Conservation (phyloP, 495 filamentous ascomycete species). For the Annulohypoxylon maeteangense region DNA sequence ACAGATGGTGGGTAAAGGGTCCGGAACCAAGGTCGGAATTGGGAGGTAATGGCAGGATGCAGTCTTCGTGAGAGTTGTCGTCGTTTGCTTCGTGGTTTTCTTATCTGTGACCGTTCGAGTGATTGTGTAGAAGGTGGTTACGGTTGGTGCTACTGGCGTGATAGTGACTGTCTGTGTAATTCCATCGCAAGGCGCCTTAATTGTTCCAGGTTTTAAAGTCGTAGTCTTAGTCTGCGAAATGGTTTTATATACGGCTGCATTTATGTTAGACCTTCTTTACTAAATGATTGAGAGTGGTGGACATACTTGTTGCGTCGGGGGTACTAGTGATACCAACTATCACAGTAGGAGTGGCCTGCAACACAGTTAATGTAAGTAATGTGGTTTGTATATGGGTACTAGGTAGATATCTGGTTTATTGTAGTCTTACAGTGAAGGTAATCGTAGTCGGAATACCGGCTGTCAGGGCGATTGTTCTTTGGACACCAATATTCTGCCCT, state of each 20-base stretch:
- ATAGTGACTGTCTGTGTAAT: conserved; percentile 53
- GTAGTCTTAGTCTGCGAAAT: conserved; percentile 51
- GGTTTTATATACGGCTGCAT: conserved; percentile 51
- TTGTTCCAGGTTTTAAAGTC: conserved; percentile 49
- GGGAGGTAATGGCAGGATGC: conserved; percentile 51
- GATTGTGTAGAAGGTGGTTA: conserved; percentile 47
- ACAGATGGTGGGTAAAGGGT: conserved; percentile 33
- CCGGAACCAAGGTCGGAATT: conserved; percentile 34
- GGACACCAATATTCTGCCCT: conserved; percentile 52
- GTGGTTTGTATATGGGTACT: too few species aligned
- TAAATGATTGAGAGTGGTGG: background rate
- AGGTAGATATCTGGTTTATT: background rate
- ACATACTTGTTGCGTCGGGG: conserved; percentile 51
- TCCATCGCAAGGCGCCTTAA: conserved; percentile 51
- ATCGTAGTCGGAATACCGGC: conserved; percentile 50
- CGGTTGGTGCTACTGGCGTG: conserved; percentile 47
- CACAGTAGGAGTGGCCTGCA: conserved; percentile 55
- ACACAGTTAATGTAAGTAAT: background rate
- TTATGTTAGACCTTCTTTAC: background rate
- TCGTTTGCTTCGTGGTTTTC: conserved; percentile 49
- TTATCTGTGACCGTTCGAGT: conserved; percentile 53
- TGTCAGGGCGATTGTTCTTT: conserved; percentile 52
- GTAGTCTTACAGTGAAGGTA: conserved; percentile 49
- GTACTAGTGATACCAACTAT: conserved; percentile 54
- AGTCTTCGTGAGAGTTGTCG: conserved; percentile 49